These are phyloP conservation scores for Oryza punctata DNA, from an alignment of 176 grass and related monocot genomes.

Conservation along the genomic window DNA sequence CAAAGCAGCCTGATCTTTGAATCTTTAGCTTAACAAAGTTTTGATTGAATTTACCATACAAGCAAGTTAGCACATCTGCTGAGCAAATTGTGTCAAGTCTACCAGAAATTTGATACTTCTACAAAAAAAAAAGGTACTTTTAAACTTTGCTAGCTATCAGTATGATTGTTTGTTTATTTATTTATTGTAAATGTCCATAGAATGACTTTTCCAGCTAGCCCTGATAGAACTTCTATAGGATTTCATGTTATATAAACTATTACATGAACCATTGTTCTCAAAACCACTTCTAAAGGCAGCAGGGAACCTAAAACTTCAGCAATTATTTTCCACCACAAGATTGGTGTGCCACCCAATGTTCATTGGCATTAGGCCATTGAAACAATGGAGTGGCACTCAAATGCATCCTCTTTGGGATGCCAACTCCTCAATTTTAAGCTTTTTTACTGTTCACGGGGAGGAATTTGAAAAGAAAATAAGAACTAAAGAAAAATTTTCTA, in stretches of 20 bases:
- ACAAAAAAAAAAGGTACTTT: background rate
- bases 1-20: background rate
- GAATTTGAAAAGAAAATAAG: background rate
- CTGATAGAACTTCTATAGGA: background rate
- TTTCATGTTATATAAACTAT: background rate
- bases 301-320: too few species aligned
- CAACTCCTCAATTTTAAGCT: too few species aligned
- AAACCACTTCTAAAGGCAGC: too few species aligned
- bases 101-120: background rate
- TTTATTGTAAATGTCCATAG: too few species aligned
- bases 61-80: background rate
- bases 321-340: too few species aligned
- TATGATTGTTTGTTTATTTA: background rate
- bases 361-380: too few species aligned
- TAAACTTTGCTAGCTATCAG: background rate
- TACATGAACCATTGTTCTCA: too few species aligned
- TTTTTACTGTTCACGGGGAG: background rate
- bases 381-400: too few species aligned
- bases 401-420: too few species aligned
- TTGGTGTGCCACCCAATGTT: too few species aligned
- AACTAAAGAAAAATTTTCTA: background rate
- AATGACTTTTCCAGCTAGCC: background rate
- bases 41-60: constrained; percentile 3
- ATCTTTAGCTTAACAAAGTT: background rate
- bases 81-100: background rate